phyloP scores from a whole-genome alignment of 176 grass and related monocot genomes.

The Alloteropsis semialata region DNA sequence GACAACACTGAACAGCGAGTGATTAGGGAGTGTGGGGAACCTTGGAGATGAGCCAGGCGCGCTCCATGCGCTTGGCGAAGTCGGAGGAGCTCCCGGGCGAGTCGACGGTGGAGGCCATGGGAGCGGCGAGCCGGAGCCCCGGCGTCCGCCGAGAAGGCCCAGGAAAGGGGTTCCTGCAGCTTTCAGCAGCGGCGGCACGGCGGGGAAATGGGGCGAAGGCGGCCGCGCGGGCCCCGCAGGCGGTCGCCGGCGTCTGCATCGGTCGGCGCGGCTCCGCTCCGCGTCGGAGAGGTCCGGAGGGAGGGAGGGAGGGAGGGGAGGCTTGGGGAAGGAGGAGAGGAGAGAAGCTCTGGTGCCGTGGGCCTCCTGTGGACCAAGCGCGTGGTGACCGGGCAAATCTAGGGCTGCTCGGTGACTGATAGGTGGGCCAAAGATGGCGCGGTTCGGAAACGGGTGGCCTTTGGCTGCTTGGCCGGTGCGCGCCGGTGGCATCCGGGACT shows the following conservation, averaged over 20 bases:
- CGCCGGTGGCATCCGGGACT: too few species aligned
- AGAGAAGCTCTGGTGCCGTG: not conserved
- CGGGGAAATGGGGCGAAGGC: not conserved
- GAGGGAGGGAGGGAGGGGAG: not conserved
- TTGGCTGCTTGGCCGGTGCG: not conserved
- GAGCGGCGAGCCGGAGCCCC: slow-evolving; percentile 10
- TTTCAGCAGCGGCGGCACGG: slow-evolving; percentile 3
- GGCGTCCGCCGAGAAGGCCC: not conserved
- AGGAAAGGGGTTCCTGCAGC: slow-evolving; percentile 13
- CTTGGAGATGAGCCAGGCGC: slow-evolving; percentile 91
- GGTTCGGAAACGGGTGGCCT: not conserved
- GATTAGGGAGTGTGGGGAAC: not conserved
- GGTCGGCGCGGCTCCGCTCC: not conserved
- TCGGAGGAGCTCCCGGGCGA: slow-evolving; percentile 60
- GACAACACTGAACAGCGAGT: not conserved
- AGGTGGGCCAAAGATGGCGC: not conserved
- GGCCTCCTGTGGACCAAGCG: slow-evolving; percentile 10
- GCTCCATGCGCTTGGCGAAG: slow-evolving; percentile 79
- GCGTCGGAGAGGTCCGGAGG: not conserved
- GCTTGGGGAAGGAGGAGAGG: not conserved
- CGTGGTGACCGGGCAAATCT: not conserved
- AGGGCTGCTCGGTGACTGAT: not conserved
- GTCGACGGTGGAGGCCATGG: slow-evolving; percentile 63
- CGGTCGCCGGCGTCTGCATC: slow-evolving; percentile 45
- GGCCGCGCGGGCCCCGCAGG: slow-evolving; percentile 7